Base-by-base conservation (phyloP, 768 basidiomycete species). In the Hortiboletus flavorubellus region DNA sequence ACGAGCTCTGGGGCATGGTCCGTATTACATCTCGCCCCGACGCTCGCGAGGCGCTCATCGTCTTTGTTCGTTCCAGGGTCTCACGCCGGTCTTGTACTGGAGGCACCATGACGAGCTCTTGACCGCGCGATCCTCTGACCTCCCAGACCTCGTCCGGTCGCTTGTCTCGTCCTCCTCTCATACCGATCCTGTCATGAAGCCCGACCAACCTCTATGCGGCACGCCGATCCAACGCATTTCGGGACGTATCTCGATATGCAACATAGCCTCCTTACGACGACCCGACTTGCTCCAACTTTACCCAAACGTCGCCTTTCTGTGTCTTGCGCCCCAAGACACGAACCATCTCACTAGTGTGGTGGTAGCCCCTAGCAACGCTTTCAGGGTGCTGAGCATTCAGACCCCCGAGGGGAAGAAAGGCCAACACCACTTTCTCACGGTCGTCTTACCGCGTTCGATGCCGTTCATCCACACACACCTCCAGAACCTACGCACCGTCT, bases 1-100 rank as follows among this genome's bases (percentile, higher is more conserved):
- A 95, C 64, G 94, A 97, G 69, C 75, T 89, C 6, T 95, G 93
- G 93, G 80, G 86, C 30, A 81, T 82, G 82, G 90, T 89, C 52
- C 31, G 76, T 67, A 15, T 31, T 21, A 31, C 12, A 44, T 37
- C 43, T 49, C 46, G 2, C 30, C 37, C 42, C 31, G 12, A 31
- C 18, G 39, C 26, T 41, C 26, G 26, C 26, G 26, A 5, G 26
- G 26, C 29, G 8, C 23, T 31, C 2, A 21, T 21, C 34, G 11
- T 38, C 26, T 18, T 21, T 26, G 15, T 47, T 33, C 47, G 29
- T 26, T 37, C 40, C 60, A 92, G 88, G 92, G 92, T 5, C 72
- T 96, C 51, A 91, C 85, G 1, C 88, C 94, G 0, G 59, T 66
- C 2, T 49, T 86, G 14, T 96, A 89, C 68, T 95, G 93, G 89